These are phyloP conservation scores for Solanum piurae DNA, from an alignment of 257 asterid species.

Conservation along the genomic window DNA sequence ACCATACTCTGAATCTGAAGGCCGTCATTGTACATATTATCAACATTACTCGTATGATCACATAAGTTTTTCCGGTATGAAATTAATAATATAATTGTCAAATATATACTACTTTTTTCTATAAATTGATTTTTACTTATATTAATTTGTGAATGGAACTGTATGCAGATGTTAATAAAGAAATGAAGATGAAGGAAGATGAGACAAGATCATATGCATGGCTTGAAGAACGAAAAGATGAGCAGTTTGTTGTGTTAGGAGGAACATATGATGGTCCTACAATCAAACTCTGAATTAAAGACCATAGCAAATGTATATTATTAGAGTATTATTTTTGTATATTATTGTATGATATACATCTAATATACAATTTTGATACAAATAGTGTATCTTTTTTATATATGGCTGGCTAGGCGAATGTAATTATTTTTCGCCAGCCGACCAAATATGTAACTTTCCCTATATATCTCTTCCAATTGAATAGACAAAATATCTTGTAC, in stretches of 20 bases:
- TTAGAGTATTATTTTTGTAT: neutral
- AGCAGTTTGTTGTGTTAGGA: slow-evolving; percentile 4
- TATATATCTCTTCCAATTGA: neutral
- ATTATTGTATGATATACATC: neutral
- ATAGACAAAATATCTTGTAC: neutral
- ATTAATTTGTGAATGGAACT: neutral
- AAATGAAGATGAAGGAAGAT: neutral
- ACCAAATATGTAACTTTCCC: neutral
- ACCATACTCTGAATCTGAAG: slow-evolving; percentile 16
- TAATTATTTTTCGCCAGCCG: neutral
- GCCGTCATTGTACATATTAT: slow-evolving; percentile 18
- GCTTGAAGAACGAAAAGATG: slow-evolving; percentile 15
- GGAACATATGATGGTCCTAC: neutral
- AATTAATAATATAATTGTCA: no score
- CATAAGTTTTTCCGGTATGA: slow-evolving; percentile 3
- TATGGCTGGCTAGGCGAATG: neutral
- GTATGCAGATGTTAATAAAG: neutral
- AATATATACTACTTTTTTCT: no score
- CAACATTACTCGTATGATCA: neutral
- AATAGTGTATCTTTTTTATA: neutral
- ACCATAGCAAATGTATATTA: neutral
- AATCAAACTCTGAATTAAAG: neutral
- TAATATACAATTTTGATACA: neutral
- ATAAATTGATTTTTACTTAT: neutral
- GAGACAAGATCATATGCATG: slow-evolving; percentile 1